phyloP scores from a whole-genome alignment of 1,139 yeast species.

The Candida sp. region DNA sequence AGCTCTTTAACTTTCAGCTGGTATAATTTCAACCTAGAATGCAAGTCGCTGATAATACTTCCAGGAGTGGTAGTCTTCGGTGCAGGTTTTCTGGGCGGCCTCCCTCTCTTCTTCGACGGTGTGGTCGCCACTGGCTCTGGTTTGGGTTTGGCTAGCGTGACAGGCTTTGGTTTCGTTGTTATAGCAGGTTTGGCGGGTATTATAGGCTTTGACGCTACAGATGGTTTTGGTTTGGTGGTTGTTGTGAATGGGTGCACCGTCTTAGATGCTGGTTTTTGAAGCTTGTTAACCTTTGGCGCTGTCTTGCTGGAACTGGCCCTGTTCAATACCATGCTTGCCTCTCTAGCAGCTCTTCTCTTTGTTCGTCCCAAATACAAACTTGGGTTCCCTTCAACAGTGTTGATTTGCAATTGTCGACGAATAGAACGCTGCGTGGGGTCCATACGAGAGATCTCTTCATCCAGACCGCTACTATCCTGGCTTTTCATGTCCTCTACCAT shows the following conservation, averaged over 20 bases:
- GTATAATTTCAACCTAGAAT: background rate
- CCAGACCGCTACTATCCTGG: background rate
- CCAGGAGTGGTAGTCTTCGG: background rate
- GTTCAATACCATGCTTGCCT: conserved; percentile 2
- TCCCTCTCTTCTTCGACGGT: background rate
- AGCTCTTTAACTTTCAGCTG: conserved; percentile 8
- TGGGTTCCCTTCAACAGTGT: conserved; percentile 16
- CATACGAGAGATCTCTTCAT: background rate
- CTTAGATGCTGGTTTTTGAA: conserved; percentile 13
- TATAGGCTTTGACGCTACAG: too few species aligned
- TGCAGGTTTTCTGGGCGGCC: background rate
- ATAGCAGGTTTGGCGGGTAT: too few species aligned
- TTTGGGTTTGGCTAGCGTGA: background rate
- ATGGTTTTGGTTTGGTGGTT: background rate
- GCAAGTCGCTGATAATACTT: background rate
- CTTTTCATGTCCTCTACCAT: background rate
- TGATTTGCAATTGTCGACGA: conserved; percentile 6
- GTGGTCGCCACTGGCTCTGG: background rate
- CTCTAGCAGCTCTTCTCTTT: conserved; percentile 11
- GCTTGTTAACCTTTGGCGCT: background rate
- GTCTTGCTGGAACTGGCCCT: background rate
- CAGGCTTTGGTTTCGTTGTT: too few species aligned
- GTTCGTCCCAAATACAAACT: conserved; percentile 9
- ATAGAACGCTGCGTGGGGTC: background rate
- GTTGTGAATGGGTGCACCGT: background rate